phyloP scores from a whole-genome alignment of 2,329 filamentous ascomycete genomes.

The Epichloe typhina region DNA sequence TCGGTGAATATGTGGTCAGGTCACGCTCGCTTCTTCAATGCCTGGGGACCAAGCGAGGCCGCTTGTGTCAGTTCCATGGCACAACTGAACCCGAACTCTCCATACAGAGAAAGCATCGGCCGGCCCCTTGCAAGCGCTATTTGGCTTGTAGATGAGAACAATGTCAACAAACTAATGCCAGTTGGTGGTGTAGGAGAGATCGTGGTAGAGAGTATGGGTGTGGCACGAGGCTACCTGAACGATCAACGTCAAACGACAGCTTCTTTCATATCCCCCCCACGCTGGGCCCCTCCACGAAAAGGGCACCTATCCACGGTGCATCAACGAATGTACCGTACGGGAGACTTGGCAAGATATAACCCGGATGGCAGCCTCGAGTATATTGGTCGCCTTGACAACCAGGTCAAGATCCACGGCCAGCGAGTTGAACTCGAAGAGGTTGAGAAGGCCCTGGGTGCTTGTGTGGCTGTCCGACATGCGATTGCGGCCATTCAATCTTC shows the following conservation, averaged over 20 bases:
- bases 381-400: neutral
- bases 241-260: neutral
- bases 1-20: neutral
- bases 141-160: neutral
- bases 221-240: neutral
- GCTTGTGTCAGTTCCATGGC: neutral
- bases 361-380: neutral
- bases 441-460: neutral
- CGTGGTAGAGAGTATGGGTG: neutral
- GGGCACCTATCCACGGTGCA: neutral
- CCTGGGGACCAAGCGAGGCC: neutral
- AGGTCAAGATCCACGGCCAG: neutral
- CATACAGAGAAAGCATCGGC: neutral
- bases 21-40: neutral
- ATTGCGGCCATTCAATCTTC: neutral
- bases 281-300: neutral
- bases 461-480: neutral
- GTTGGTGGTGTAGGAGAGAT: neutral
- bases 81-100: neutral
- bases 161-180: neutral
- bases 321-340: neutral
- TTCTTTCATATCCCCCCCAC: neutral
- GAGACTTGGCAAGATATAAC: neutral
- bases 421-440: neutral
- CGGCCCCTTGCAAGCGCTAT: neutral